A percentile compares a stretch with the other conserved stretches of the same genome.
phyloP scores from a whole-genome alignment of 1,139 yeast species.

The Taphrina flavorubra region DNA sequence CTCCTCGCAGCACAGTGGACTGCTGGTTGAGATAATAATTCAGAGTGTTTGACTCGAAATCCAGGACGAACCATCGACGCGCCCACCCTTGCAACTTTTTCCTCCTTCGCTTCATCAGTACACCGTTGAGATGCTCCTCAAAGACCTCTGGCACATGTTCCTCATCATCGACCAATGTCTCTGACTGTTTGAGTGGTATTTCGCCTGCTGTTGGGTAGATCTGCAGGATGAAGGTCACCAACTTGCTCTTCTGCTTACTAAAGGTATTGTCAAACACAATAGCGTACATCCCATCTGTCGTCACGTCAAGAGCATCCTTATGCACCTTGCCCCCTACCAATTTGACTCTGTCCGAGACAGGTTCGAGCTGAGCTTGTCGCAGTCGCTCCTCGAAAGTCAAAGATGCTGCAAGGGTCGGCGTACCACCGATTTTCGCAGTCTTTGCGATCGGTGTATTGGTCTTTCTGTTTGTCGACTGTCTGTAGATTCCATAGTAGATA shows the following conservation, averaged over 20 bases:
- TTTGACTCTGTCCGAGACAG: constrained; percentile 49
- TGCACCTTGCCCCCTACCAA: constrained; percentile 45
- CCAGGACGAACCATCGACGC: constrained; percentile 80
- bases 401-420: constrained; percentile 15
- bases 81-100: constrained; percentile 85
- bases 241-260: constrained; percentile 82
- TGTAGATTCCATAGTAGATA: constrained; percentile 51
- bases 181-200: constrained; percentile 6
- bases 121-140: constrained; percentile 56
- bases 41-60: constrained; percentile 78
- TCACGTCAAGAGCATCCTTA: constrained; percentile 57
- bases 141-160: constrained; percentile 18
- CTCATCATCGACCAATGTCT: constrained; percentile 36
- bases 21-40: constrained; percentile 80
- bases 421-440: constrained; percentile 2
- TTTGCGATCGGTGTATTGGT: constrained; percentile 2
- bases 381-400: constrained; percentile 29
- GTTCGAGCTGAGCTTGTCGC: constrained; percentile 28
- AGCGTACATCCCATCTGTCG: constrained; percentile 66
- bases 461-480: neutral
- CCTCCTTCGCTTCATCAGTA: constrained; percentile 76
- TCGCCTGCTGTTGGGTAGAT: constrained; percentile 36
- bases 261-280: constrained; percentile 91
- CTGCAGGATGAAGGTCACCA: constrained; percentile 69
- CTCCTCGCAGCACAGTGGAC: constrained; percentile 77